Base-by-base conservation (phyloP, 2,329 filamentous ascomycete species). In the Eurotiales sp. region DNA sequence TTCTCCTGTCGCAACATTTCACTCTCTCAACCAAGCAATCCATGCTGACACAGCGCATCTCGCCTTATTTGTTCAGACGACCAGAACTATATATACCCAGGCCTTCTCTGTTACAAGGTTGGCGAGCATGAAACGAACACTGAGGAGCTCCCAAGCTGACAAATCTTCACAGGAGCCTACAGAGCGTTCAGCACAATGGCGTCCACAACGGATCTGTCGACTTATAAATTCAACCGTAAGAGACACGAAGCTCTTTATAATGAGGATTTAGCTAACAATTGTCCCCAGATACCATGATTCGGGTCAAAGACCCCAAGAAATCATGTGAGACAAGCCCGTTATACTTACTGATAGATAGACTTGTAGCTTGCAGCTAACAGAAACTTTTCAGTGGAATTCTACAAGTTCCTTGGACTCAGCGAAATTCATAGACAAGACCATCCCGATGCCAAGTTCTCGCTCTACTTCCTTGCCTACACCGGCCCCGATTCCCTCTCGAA, bases 401-500 rank as follows among this genome's bases (percentile, higher is more conserved):
- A 97, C 72, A 86, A 96, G 67, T 88, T 90, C 70, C 81, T 99
- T 15, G 93, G 93, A 61, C 84, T 97, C 81, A 90, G 79, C 65
- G 73, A 90, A 56, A 81, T 97, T 70, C 84, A 88, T 64, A 88
- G 91, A 73, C 78, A 93, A 42, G 77, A 86, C 56, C 88, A 90
- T 65, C 87, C 91, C 12, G 90, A 96, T 54, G 83, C 83, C 70
- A 96, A 95, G 66, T 97, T 97, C 71, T 89, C 93, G 63, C 83
- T 96, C 23, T 97, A 97, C 78, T 97, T 97, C 75, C 79, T 99
- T 54, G 90, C 86, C 54, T 97, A 95, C 73, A 86, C 96, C 67
- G 81, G 83, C 27, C 82, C 89, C 8, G 77, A 81, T 32, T 87
- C 92, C 12, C 74, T 82, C n/a, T 93, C 88, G 8, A 77, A 81